Conservation (phyloP, 169 alveolate species). For the Eimeria mitis region DNA sequence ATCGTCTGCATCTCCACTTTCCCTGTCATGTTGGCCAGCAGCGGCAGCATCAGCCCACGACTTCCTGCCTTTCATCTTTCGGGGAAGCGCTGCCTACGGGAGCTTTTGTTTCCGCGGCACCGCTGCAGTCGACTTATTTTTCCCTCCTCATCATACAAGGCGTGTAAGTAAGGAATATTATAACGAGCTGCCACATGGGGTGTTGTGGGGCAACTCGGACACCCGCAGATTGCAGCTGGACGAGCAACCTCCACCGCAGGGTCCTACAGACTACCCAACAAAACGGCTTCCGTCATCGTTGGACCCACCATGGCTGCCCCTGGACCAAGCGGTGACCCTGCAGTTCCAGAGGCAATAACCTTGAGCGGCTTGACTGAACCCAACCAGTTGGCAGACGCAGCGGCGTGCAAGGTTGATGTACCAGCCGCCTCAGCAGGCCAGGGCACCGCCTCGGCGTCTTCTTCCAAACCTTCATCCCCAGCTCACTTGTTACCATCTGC, state of each 20-base stretch:
- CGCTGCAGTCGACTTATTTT: background rate
- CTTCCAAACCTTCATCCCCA: background rate
- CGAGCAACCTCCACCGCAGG: background rate
- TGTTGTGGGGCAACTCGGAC: background rate
- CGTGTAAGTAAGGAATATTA: background rate
- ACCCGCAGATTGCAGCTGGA: background rate
- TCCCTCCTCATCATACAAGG: background rate
- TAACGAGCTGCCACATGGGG: background rate
- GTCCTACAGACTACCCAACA: background rate
- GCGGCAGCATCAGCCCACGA: background rate
- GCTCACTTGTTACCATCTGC: background rate
- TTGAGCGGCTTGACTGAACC: background rate
- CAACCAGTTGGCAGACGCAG: background rate
- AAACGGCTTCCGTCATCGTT: too few species aligned
- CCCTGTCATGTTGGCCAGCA: constrained; percentile 1
- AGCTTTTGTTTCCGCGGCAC: background rate
- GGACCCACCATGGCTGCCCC: constrained; percentile 24
- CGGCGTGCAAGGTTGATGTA: background rate
- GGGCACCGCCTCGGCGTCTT: background rate
- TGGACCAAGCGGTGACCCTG: background rate
- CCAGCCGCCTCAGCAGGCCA: background rate
- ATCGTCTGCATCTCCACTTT: background rate
- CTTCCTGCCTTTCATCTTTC: background rate
- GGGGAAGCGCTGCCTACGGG: background rate
- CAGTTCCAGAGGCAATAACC: background rate